A percentile compares a stretch with the other conserved stretches of the same genome.
phyloP scores from a whole-genome alignment of 2,329 filamentous ascomycete genomes.

The Thelonectria rubi region DNA sequence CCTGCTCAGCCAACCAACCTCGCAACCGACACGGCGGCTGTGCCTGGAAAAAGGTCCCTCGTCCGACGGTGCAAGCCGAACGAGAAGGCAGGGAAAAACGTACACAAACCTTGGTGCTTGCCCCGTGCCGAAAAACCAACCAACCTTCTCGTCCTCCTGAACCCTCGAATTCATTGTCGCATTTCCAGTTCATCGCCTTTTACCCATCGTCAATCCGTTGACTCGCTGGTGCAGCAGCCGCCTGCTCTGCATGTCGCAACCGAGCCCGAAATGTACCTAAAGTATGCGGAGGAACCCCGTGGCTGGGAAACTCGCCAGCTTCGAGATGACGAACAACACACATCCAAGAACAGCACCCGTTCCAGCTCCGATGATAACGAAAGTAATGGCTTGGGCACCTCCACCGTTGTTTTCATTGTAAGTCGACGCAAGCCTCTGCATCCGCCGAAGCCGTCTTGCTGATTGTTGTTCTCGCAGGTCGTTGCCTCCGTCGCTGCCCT shows the following conservation, averaged over 20 bases:
- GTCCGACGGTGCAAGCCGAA: conserved; percentile 17
- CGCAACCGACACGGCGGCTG: conserved; percentile 37
- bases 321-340: conserved; percentile 15
- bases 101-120: conserved; percentile 12
- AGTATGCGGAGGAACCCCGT: conserved; percentile 33
- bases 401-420: conserved; percentile 38
- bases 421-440: conserved; percentile 18
- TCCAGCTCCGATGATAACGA: not conserved
- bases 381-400: conserved; percentile 20
- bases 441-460: not conserved
- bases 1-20: conserved; percentile 39
- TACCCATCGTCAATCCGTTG: conserved; percentile 16
- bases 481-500: conserved; percentile 30
- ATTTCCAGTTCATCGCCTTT: not conserved
- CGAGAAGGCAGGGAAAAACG: conserved; percentile 9
- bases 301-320: conserved; percentile 31
- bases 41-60: conserved; percentile 37
- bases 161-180: not conserved
- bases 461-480: conserved; percentile 28
- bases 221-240: conserved; percentile 7
- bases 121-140: conserved; percentile 18
- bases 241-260: conserved; percentile 31
- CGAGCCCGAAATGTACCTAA: conserved; percentile 36
- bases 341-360: not conserved
- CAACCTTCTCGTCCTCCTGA: conserved; percentile 6